Base-by-base conservation (phyloP, 1,284 basidiomycete species). In the Papiliotrema nemorosa region DNA sequence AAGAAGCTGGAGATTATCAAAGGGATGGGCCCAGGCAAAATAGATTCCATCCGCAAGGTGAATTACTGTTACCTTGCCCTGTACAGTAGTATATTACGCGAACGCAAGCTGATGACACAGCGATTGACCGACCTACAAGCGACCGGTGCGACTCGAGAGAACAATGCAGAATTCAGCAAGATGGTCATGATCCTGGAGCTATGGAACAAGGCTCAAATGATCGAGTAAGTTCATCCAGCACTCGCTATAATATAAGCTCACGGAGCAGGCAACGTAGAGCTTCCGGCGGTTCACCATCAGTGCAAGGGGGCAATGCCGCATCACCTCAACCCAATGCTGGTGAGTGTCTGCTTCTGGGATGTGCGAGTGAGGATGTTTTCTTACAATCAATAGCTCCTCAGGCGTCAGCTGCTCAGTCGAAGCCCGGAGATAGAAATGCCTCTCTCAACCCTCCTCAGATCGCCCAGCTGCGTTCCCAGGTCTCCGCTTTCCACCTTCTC, bases 401-500 rank as follows among this genome's bases (percentile, higher is more conserved):
- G 41, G n/a, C 16, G 5, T 10, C 12, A 13, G 25, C 21, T 48
- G 58, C 26, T 47, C 66, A 9, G 47, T 55, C 21, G 45, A n/a
- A n/a, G n/a, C n/a, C n/a, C n/a, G n/a, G n/a, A n/a, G n/a, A 44
- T 14, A 52, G 53, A 10, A 50, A 62, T 39, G 64, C 73, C 22
- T 66, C 73, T n/a, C 90, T 97, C 73, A 87, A 87, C 2, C 78
- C 77, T 1, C 87, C 88, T 48, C 93, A 97, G 69, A 86, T 96
- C 48, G 82, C 81, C 38, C 84, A 88, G 24, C 82, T 97, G 35
- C 84, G 88, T 47, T 83, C 87, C 0, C 94, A 98, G 69, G 90
- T 97, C 40, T 82, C 86, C 52, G 90, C 93, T 0, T 96, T 87
- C 78, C 90, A 90, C 68, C 82, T 87, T 54, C 81, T 97, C 55